Base-by-base conservation (phyloP, 1,284 basidiomycete species). In the Tilletia indica region DNA sequence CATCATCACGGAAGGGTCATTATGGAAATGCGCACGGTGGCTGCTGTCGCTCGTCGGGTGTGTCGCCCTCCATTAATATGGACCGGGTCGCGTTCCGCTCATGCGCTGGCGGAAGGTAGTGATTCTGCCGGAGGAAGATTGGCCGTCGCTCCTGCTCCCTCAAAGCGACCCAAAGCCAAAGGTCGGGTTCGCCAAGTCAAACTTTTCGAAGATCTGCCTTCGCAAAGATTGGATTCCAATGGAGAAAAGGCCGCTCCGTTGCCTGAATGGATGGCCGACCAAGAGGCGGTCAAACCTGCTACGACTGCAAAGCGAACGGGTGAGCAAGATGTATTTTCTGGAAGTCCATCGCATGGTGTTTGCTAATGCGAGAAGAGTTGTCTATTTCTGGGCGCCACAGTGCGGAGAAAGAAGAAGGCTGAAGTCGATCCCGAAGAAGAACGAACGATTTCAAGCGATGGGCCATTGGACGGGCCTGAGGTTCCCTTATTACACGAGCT, bases 161-260 rank as follows among this genome's bases (percentile, higher is more conserved):
- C 42, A 8, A 45, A 45, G 42, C 42, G 6, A 9, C 42, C 42
- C 42, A 45, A 54, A 54, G 51, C 19, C 8, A 19, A 42, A 39
- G 61, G 61, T 38, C 61, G 61, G 34, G 36, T 34, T 14, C 61
- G 61, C 16, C 19, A 38, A n/a, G 61, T 38, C 36, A 64, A 64
- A 16, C 61, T 38, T 1, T 34, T 64, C 19, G 61, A 64, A 6
- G 61, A 64, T 6, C 61, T 64, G 4, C 61, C 61, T 64, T 19
- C 36, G 8, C 36, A 34, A 14, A 38, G 34, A 34, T 16, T 64
- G 9, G 61, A 42, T 4, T 25, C 61, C 3, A 19, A 34, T 42
- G 61, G 61, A 42, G 34, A 64, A 16, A 36, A 14, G 3, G 61
- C 38, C 31, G 61, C 31, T 3, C 61, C 61, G 31, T 16, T 64